phyloP scores from a whole-genome alignment of 116 monocot species.

The Thalassia testudinum region DNA sequence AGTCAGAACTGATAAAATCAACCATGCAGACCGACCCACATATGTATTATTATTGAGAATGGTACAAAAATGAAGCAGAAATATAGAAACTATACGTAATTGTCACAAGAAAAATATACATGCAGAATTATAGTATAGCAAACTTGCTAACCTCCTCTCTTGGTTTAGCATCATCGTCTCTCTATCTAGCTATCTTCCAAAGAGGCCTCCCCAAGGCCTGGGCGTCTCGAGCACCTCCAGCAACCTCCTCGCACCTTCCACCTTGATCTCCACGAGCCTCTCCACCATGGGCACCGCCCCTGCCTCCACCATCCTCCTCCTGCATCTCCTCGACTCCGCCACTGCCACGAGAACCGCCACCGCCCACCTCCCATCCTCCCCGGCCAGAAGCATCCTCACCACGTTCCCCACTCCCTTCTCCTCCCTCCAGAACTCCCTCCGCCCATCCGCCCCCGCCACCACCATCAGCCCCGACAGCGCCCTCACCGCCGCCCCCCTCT shows the following conservation, averaged over 20 bases:
- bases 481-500: constrained; percentile 52
- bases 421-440: constrained; percentile 48
- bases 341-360: constrained; percentile 31
- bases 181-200: not conserved
- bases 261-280: constrained; percentile 34
- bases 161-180: not conserved
- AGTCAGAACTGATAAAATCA: no score
- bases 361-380: constrained; percentile 42
- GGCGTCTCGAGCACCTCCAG: constrained; percentile 49
- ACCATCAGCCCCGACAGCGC: constrained; percentile 36
- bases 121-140: not conserved
- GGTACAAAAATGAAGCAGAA: no score
- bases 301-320: constrained; percentile 62
- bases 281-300: constrained; percentile 50
- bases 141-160: not conserved
- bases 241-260: constrained; percentile 68
- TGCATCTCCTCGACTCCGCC: constrained; percentile 41
- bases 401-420: constrained; percentile 52
- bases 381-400: constrained; percentile 30
- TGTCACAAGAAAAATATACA: not conserved
- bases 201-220: constrained; percentile 43
- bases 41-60: no score
- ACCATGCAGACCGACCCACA: no score
- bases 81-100: no score
- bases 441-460: constrained; percentile 8